phyloP scores from a whole-genome alignment of 1,139 yeast species.

The Lodderomyces oxycetoniae region DNA sequence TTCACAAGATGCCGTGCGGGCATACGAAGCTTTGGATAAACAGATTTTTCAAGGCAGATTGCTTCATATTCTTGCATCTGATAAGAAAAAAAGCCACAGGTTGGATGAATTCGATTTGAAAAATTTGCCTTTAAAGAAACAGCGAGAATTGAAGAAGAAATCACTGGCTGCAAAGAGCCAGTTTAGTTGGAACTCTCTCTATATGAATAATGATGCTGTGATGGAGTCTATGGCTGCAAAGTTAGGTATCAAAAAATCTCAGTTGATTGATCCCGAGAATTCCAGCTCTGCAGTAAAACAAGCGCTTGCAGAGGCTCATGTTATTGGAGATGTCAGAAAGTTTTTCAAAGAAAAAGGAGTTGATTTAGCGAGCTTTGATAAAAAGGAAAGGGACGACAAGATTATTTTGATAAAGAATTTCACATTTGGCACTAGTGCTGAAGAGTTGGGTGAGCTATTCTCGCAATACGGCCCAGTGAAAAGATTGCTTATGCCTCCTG shows the following conservation, averaged over 20 bases:
- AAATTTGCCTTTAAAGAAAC: slow-evolving; percentile 88
- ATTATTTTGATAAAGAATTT: slow-evolving; percentile 83
- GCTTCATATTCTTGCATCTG: slow-evolving; percentile 83
- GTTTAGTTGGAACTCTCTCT: slow-evolving; percentile 93
- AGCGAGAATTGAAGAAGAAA: slow-evolving; percentile 76
- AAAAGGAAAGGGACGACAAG: slow-evolving; percentile 74
- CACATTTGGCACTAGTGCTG: slow-evolving; percentile 77
- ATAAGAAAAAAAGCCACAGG: slow-evolving; percentile 70
- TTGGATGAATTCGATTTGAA: slow-evolving; percentile 87
- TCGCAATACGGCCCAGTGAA: slow-evolving; percentile 73
- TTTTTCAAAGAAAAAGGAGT: slow-evolving; percentile 84
- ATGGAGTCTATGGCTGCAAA: slow-evolving; percentile 82
- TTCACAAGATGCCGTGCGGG: slow-evolving; percentile 68
- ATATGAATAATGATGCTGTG: slow-evolving; percentile 88
- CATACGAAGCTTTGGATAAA: slow-evolving; percentile 72
- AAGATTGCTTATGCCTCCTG: slow-evolving; percentile 89
- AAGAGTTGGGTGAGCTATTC: slow-evolving; percentile 79
- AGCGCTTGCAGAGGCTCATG: slow-evolving; percentile 96
- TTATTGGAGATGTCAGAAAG: slow-evolving; percentile 82
- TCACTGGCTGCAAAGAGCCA: slow-evolving; percentile 80
- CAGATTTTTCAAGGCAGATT: slow-evolving; percentile 93
- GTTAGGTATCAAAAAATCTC: slow-evolving; percentile 78
- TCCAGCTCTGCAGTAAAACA: slow-evolving; percentile 93
- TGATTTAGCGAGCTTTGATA: slow-evolving; percentile 68
- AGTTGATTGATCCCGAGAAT: slow-evolving; percentile 81